Evolutionary conservation across 2,329 filamentous ascomycete genomes (phyloP).

Genomic region (Cladorrhinum sp.): DNA sequence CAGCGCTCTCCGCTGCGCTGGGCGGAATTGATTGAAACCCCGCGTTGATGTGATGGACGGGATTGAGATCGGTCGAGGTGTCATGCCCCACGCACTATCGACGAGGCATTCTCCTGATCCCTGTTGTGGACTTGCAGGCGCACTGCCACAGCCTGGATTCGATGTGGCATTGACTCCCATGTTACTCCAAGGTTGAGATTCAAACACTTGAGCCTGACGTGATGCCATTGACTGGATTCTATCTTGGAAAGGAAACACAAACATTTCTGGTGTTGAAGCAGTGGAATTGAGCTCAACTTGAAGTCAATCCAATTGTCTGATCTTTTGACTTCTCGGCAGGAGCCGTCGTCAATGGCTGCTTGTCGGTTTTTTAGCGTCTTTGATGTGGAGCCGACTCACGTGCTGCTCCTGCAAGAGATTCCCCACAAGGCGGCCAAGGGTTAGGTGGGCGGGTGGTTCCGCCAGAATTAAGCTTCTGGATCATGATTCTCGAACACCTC

Average conservation of each 20-base stretch:
- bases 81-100: conserved; percentile 6
- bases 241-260: not conserved
- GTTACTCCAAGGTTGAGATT: conserved; percentile 7
- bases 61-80: not conserved
- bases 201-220: not conserved
- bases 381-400: not conserved
- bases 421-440: not conserved
- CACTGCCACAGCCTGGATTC: conserved; percentile 18
- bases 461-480: not conserved
- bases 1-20: not conserved
- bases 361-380: not conserved
- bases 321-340: not conserved
- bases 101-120: conserved; percentile 18
- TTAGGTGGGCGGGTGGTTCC: not conserved
- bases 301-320: not conserved
- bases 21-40: conserved; percentile 9
- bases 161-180: not conserved
- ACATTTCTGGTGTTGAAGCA: not conserved
- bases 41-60: not conserved
- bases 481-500: not conserved
- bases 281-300: not conserved
- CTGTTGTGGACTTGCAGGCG: conserved; percentile 8
- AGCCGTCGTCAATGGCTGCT: not conserved
- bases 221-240: not conserved
- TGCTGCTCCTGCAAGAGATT: not conserved